Base-by-base conservation (phyloP, 2,329 filamentous ascomycete genomes). In the Tolypocladium album region DNA sequence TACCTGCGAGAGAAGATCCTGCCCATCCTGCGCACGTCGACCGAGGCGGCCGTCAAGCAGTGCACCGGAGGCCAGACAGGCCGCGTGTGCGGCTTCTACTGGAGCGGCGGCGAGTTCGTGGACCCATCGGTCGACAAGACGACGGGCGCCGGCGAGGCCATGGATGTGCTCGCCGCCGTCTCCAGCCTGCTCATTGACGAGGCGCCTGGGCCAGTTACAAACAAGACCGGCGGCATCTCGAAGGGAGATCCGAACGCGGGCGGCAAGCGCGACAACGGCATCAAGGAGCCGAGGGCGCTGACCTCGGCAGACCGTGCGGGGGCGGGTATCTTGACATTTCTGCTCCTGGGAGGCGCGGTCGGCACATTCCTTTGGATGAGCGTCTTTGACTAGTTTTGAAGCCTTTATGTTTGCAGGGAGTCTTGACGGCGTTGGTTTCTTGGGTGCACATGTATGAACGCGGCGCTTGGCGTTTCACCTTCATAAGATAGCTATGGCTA, bases 81-180 rank as follows among this genome's bases (percentile, higher is more conserved):
- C 12, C 79, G 81, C n/a, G 77, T 78, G 36, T 90, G 88, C 67
- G 84, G 86, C 13, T 82, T 88, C 64, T 80, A 80, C 65, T 90
- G 87, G 87, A 79, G 76, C 47, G 66, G 71, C 0, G 75, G 77
- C 0, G 66, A 64, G 1, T 83, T 75, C 62, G 68, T 78, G 1
- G 76, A 77, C 38, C 78, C 75, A 40, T 76, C 78, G 13, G 65
- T 71, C 50, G 82, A 85, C 63, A 78, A 82, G 59, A 84, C 82
- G 5, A 76, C 75, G 31, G 81, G 83, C 20, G 80, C 83, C 11
- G 82, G 84, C 12, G 81, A 86, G 67, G 76, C 81, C 66, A 83
- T 87, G 76, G 81, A 79, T 43, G 83, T 81, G 0, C 70, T 86
- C 7, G 79, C 78, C 8, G 78, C 83, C 4, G 78, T 87, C 15